A percentile compares a stretch with the other conserved stretches of the same genome.
These are phyloP conservation scores for Sporothrix curviconia DNA, from an alignment of 2,329 filamentous ascomycete species.

Conservation along the genomic window DNA sequence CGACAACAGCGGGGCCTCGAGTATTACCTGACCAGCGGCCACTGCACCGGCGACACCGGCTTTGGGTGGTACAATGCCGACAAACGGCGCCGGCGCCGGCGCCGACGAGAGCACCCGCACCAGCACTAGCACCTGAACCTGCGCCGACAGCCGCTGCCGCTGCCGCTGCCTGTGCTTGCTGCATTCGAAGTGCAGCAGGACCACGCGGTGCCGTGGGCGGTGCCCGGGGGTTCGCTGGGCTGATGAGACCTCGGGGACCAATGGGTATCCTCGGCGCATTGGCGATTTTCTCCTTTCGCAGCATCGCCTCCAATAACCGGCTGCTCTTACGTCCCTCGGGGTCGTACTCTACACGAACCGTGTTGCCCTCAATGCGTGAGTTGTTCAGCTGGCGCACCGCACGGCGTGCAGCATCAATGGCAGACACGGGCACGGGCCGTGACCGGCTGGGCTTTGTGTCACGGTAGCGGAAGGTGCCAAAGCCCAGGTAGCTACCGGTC, in stretches of 20 bases:
- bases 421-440: conserved; percentile 53
- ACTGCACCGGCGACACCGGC: background rate
- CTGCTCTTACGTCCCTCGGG: conserved; percentile 78
- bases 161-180: conserved; percentile 11
- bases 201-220: conserved; percentile 84
- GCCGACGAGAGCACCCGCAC: background rate
- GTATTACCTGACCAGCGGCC: background rate
- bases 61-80: background rate
- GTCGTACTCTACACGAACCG: conserved; percentile 80
- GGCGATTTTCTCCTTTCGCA: conserved; percentile 45
- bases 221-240: conserved; percentile 50
- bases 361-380: conserved; percentile 68
- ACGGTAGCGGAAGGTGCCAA: conserved; percentile 84
- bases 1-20: background rate
- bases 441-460: conserved; percentile 55
- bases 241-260: conserved; percentile 30
- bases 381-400: conserved; percentile 73
- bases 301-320: conserved; percentile 66
- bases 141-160: background rate
- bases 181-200: conserved; percentile 53
- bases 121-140: background rate
- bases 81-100: background rate
- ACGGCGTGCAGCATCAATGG: conserved; percentile 71
- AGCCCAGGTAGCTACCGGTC: conserved; percentile 87
- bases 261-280: conserved; percentile 24